phyloP scores from a whole-genome alignment of 129 eudicot genomes.

The Lactuca sativa region DNA sequence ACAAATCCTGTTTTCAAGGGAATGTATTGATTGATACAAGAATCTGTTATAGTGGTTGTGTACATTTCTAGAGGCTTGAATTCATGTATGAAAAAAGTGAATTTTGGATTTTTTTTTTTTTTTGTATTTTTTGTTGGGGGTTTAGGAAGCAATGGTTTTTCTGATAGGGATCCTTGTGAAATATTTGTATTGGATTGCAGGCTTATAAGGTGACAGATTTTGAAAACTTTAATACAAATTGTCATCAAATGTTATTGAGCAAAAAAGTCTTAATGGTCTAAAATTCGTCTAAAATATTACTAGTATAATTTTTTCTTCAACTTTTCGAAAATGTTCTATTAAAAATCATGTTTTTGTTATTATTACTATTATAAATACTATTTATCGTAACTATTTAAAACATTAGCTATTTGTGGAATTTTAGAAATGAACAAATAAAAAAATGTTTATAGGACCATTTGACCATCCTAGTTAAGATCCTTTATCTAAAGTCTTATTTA shows the following conservation, averaged over 20 bases:
- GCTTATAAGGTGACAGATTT: conserved; percentile 31
- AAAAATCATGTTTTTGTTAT: background rate
- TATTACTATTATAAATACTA: no score
- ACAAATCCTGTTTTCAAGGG: conserved; percentile 99
- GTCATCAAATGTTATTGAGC: conserved; percentile 18
- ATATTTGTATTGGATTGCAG: conserved; percentile 21
- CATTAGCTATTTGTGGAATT: background rate
- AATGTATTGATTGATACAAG: conserved; percentile 57
- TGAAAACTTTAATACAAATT: conserved; percentile 26
- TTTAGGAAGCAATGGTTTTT: conserved; percentile 31
- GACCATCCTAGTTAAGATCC: background rate
- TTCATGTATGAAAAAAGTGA: conserved; percentile 30
- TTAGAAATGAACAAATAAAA: background rate
- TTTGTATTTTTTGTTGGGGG: conserved; percentile 26
- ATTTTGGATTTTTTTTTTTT: conserved; percentile 14
- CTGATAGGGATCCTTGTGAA: conserved; percentile 10
- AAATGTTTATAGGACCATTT: background rate
- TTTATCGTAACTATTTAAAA: no score
- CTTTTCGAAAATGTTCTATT: background rate
- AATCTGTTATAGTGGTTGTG: no score
- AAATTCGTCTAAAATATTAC: background rate
- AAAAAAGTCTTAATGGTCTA: background rate
- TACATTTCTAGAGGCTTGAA: conserved; percentile 16
- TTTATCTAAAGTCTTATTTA: background rate
- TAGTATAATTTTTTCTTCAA: background rate